A percentile compares a stretch with the other conserved stretches of the same genome.
These are phyloP conservation scores for Lepraria neglecta DNA, from an alignment of 495 filamentous ascomycete genomes.

Conservation along the genomic window DNA sequence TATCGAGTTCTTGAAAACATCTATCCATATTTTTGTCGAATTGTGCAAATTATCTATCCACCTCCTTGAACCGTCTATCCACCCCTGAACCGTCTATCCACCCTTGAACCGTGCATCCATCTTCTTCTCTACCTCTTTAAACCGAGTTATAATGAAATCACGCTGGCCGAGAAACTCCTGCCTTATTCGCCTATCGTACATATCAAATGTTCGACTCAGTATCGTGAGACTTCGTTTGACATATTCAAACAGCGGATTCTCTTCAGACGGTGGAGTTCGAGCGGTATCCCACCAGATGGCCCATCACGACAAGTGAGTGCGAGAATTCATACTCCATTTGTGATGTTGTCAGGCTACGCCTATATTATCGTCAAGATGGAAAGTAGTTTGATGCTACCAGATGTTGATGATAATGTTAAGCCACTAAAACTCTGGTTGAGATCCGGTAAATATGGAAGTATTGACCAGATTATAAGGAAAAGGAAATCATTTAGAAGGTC, in stretches of 20 bases:
- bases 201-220: not conserved
- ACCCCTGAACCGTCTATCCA: not conserved
- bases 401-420: no score
- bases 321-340: not conserved
- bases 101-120: not conserved
- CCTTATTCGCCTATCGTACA: not conserved
- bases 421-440: no score
- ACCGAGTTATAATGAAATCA: not conserved
- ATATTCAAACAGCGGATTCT: constrained; percentile 1
- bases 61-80: no score
- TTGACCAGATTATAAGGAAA: no score
- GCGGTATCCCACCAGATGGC: constrained; percentile 1
- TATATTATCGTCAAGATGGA: not conserved
- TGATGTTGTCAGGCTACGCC: not conserved
- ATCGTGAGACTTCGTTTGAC: not conserved
- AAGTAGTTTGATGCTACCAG: not conserved
- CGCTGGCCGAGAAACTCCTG: not conserved
- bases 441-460: no score
- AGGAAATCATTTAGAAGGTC: no score
- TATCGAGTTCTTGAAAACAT: no score
- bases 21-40: no score
- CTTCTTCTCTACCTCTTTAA: not conserved
- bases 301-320: not conserved
- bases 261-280: constrained; percentile 6
- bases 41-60: no score